A percentile compares a stretch with the other conserved stretches of the same genome.
Conservation (phyloP, 2,329 filamentous ascomycete species). For the Blastomyces gilchristii region DNA sequence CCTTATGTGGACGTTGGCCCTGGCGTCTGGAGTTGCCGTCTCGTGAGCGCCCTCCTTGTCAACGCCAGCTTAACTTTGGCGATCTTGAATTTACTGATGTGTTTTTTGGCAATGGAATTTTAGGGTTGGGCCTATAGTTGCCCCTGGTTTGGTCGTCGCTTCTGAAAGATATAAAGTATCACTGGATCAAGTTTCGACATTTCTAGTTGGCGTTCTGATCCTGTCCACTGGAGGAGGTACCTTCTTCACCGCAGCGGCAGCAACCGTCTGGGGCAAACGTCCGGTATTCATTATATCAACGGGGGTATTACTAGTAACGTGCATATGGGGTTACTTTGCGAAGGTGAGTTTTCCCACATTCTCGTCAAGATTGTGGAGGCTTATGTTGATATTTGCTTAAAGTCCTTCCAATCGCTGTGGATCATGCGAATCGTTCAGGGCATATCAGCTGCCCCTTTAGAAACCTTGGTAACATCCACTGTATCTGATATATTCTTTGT, state of each 20-base stretch:
- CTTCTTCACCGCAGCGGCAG: slow-evolving; percentile 35
- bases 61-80: not conserved
- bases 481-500: slow-evolving; percentile 17
- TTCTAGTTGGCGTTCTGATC: slow-evolving; percentile 27
- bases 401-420: slow-evolving; percentile 31
- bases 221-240: slow-evolving; percentile 34
- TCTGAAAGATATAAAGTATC: slow-evolving; percentile 29
- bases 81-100: not conserved
- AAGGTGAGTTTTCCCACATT: slow-evolving; percentile 14
- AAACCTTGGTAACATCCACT: slow-evolving; percentile 16
- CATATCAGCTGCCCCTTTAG: slow-evolving; percentile 13
- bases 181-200: slow-evolving; percentile 29
- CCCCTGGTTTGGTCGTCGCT: slow-evolving; percentile 29
- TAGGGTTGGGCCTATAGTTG: slow-evolving; percentile 35
- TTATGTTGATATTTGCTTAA: not conserved
- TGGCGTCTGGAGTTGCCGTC: slow-evolving; percentile 21
- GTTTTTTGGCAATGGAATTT: slow-evolving; percentile 1
- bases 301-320: slow-evolving; percentile 27
- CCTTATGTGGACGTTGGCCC: slow-evolving; percentile 19
- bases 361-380: not conserved
- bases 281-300: slow-evolving; percentile 31
- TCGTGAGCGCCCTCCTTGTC: slow-evolving; percentile 15
- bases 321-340: slow-evolving; percentile 34
- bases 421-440: slow-evolving; percentile 21
- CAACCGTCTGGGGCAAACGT: slow-evolving; percentile 29